A percentile compares a stretch with the other conserved stretches of the same genome.
Evolutionary conservation across 2,329 filamentous ascomycete species (phyloP).

Genomic region (Rhynchosporium agropyri): DNA sequence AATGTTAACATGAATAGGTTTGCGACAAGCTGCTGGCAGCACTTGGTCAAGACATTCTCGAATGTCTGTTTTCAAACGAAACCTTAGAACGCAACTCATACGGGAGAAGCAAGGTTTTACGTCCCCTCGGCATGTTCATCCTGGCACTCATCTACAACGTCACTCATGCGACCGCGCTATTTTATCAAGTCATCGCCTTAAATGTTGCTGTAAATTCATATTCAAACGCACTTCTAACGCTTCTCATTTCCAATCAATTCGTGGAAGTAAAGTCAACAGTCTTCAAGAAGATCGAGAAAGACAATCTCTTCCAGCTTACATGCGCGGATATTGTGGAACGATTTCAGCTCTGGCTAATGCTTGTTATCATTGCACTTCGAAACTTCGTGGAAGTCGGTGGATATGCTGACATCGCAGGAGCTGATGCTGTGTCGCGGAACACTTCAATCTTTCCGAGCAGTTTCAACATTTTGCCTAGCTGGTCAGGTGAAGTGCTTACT

Average conservation of each 20-base stretch:
- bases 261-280: slow-evolving; percentile 98
- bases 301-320: slow-evolving; percentile 94
- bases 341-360: slow-evolving; percentile 97
- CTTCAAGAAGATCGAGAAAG: slow-evolving; percentile 98
- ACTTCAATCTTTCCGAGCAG: slow-evolving; percentile 83
- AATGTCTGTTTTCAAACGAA: slow-evolving; percentile 92
- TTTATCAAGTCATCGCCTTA: slow-evolving; percentile 96
- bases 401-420: slow-evolving; percentile 50
- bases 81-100: slow-evolving; percentile 85
- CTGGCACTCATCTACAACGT: slow-evolving; percentile 87
- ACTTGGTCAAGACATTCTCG: slow-evolving; percentile 91
- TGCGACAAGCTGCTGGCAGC: slow-evolving; percentile 88
- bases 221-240: slow-evolving; percentile 89
- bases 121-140: slow-evolving; percentile 89
- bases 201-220: slow-evolving; percentile 99
- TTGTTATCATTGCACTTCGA: slow-evolving; percentile 91
- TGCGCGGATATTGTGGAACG: slow-evolving; percentile 96
- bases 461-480: slow-evolving; percentile 85
- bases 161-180: slow-evolving; percentile 81
- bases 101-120: slow-evolving; percentile 85
- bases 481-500: slow-evolving; percentile 86
- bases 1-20: slow-evolving; percentile 74
- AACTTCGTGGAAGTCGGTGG: slow-evolving; percentile 96
- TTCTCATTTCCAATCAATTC: slow-evolving; percentile 96
- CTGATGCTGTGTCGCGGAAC: slow-evolving; percentile 63